Evolutionary conservation across 2,329 filamentous ascomycete genomes (phyloP).

Genomic region (Chaetomium globosum): DNA sequence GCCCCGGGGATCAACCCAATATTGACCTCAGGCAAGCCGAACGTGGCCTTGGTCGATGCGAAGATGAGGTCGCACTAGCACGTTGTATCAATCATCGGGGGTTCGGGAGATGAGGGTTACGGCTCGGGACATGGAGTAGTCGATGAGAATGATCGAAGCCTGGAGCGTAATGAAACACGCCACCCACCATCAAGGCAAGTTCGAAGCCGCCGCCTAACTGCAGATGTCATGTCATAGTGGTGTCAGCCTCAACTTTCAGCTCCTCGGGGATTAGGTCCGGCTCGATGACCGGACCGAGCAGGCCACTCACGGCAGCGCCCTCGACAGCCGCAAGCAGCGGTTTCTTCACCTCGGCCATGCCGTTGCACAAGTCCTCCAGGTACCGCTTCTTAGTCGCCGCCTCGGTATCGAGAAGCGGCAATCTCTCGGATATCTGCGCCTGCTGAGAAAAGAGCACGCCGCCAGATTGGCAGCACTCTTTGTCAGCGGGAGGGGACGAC

Average conservation of each 20-base stretch:
- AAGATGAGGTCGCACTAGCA: constrained; percentile 12
- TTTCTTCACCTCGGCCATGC: constrained; percentile 2
- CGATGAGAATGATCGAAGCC: neutral
- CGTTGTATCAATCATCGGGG: neutral
- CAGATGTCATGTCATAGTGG: neutral
- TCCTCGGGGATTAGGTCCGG: neutral
- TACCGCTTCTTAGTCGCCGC: neutral
- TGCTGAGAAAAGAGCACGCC: neutral
- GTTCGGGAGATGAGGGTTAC: neutral
- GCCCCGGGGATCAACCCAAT: constrained; percentile 11
- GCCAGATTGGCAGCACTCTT: neutral
- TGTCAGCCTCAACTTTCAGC: neutral
- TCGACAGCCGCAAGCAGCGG: constrained; percentile 11
- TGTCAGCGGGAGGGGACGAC: neutral
- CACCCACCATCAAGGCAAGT: constrained; percentile 10
- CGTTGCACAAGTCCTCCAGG: constrained; percentile 13
- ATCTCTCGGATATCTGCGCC: constrained; percentile 14
- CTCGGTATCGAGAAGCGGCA: neutral
- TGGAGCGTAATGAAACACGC: neutral
- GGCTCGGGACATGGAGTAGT: too few relatives aligned
- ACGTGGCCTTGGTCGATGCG: constrained; percentile 3
- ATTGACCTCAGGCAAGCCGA: constrained; percentile 12
- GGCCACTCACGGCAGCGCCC: constrained; percentile 5
- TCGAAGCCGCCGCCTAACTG: constrained; percentile 14
- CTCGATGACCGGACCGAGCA: neutral